Evolutionary conservation across 2,329 filamentous ascomycete genomes (phyloP), one percentile per base, ranked within the genome.

Genomic region (Exophiala lecanii-corni): DNA sequence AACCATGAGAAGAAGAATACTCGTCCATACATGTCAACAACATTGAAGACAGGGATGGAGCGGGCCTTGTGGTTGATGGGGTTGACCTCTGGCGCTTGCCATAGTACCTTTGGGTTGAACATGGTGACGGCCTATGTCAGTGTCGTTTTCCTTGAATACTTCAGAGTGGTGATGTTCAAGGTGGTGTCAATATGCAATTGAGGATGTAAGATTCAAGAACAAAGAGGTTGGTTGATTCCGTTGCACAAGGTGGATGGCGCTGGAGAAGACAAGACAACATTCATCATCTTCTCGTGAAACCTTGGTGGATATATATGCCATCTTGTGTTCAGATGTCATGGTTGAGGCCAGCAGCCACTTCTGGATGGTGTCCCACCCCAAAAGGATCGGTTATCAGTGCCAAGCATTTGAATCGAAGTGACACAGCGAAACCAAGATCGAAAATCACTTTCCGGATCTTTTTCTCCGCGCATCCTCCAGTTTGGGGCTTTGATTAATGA

Each of bases 1-100:
- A 89, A 75, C 81, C 86, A 92, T 1, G 84, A 85, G 68, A 94
- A 94, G 71, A 89, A 88, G 66, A 94, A 94, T 0, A 92, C 88
- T 5, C 88, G 77, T 25, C 88, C 89, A 70, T 95, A 89, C 55
- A 81, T 70, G 62, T 94, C 75, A 56, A 89, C 60, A 0, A 83
- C 78, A 62, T 94, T 94, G 49, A 95, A 69, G 13, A 86, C 62
- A 0, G 89, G 89, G 35, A 95, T 78, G 0, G 85, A 85, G 47
- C 76, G 79, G 40, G 89, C 89, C 63, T 95, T 95, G 45, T 76
- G 75, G 69, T 84, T 95, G 68, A 88, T 76, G 6, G 88, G 86
- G 63, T 94, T 94, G 67, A 94, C 69, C 62, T 84, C 78, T 30
- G 88, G 87, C 21, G 78, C 73, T 54, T 57, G 34, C 33, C 33